Evolutionary conservation across 495 filamentous ascomycete genomes (phyloP), one percentile per base, ranked within the genome.

Genomic region (Lasiosphaeria hispida): DNA sequence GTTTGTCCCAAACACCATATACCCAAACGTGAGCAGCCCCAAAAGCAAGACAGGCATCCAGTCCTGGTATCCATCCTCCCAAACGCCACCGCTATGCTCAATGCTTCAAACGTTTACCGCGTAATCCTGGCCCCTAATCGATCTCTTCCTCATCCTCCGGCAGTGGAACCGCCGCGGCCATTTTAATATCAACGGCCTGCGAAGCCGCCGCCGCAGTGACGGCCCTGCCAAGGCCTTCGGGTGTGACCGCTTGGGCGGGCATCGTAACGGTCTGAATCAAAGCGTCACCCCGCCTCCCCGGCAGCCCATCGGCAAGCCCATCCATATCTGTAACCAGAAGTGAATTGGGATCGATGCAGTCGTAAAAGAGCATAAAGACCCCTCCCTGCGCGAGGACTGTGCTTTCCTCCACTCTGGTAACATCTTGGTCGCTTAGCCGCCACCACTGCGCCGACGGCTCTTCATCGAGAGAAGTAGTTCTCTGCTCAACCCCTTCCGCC

Each of bases 341-440:
- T 17, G 63, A 59, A 17, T 67, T 69, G n/a, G 71, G 66, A 42
- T 78, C 73, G n/a, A 85, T 66, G 33, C 75, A 77, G 65, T 98
- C 94, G 64, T 97, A 98, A 72, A 98, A 97, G 8, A 97, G 78
- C 93, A 98, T 97, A 65, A 97, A 97, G 1, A 88, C 93, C 11
- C 88, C 91, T n/a, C 85, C 83, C 63, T 93, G 89, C 1, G 72
- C 76, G 51, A 96, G 79, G 0, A 94, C 92, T 35, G 79, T 79
- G 10, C 80, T 75, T 71, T 96, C 92, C 15, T 80, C 79, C 51
- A 91, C 90, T 61, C 81, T 80, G 57, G 74, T 80, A 8, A 96
- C 91, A 54, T 88, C 84, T 43, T 95, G 88, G 66, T 96, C 92
- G 68, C 91, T 96, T 13, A 96, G 74, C 10, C 87, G 77, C 84